Evolutionary conservation across 768 basidiomycete genomes (phyloP).

Genomic region (Suillus paluster): DNA sequence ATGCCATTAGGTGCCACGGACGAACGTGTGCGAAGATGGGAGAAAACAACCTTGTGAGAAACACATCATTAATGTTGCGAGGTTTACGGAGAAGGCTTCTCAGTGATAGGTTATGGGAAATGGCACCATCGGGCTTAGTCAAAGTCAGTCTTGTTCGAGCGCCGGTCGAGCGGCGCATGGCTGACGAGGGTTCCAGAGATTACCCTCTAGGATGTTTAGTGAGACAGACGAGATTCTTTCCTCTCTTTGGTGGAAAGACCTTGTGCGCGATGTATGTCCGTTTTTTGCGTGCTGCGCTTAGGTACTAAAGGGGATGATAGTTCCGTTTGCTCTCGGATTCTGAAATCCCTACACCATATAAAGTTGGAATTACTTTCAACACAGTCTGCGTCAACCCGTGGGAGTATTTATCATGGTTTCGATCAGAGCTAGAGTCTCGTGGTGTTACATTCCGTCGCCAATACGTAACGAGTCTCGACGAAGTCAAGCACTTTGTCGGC

Average conservation of each 20-base stretch:
- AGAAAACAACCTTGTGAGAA: constrained; percentile 46
- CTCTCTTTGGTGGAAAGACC: constrained; percentile 41
- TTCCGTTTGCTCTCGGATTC: constrained; percentile 38
- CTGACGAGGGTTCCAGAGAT: constrained; percentile 28
- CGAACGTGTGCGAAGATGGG: constrained; percentile 41
- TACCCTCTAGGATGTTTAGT: constrained; percentile 41
- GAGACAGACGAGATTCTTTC: constrained; percentile 20
- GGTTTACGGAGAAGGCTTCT: not conserved
- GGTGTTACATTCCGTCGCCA: constrained; percentile 49
- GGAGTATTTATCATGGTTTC: constrained; percentile 54
- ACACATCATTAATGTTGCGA: not conserved
- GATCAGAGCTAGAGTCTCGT: constrained; percentile 39
- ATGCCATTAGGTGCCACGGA: constrained; percentile 41
- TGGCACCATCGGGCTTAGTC: constrained; percentile 48
- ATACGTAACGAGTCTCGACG: constrained; percentile 47
- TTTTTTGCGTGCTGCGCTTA: not conserved
- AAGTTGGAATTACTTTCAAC: constrained; percentile 46
- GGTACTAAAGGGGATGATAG: not conserved
- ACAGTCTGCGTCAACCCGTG: constrained; percentile 55
- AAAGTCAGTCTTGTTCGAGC: constrained; percentile 31
- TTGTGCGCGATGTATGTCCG: constrained; percentile 43
- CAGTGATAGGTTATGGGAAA: constrained; percentile 52
- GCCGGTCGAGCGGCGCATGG: not conserved
- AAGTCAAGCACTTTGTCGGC: constrained; percentile 46
- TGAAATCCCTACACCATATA: constrained; percentile 39